These are phyloP conservation scores for Botryotinia calthae DNA, from an alignment of 2,329 filamentous ascomycete genomes.

Conservation along the genomic window DNA sequence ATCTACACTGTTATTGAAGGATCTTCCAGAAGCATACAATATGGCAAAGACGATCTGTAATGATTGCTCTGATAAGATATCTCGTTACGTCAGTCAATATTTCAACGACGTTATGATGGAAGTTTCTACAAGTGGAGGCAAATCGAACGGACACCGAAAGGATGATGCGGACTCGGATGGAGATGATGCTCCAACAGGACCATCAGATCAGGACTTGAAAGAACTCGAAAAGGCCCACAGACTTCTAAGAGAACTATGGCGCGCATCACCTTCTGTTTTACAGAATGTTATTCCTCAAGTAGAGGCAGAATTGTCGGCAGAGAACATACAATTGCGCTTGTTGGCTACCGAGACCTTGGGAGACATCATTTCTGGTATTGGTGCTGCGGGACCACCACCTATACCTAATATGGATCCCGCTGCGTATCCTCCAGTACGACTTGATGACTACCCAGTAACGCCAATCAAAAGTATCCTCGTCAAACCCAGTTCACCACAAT, in stretches of 20 bases:
- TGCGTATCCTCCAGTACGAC: constrained; percentile 74
- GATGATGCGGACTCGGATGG: constrained; percentile 62
- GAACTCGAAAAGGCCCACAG: constrained; percentile 88
- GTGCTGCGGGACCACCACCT: constrained; percentile 80
- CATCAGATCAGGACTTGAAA: constrained; percentile 79
- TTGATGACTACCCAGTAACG: constrained; percentile 55
- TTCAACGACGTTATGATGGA: constrained; percentile 97
- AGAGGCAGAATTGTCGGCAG: constrained; percentile 85
- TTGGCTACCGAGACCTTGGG: constrained; percentile 92
- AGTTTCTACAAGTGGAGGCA: constrained; percentile 57
- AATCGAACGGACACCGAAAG: constrained; percentile 52
- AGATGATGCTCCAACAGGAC: constrained; percentile 57
- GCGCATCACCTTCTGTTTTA: constrained; percentile 81
- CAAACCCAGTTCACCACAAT: constrained; percentile 80
- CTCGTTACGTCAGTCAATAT: constrained; percentile 89
- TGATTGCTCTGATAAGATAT: constrained; percentile 87
- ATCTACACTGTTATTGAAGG: constrained; percentile 78
- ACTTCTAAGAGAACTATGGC: constrained; percentile 88
- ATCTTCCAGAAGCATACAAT: constrained; percentile 88
- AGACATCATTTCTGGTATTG: constrained; percentile 91
- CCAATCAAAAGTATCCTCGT: constrained; percentile 64
- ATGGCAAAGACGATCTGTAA: constrained; percentile 96
- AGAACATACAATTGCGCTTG: constrained; percentile 80
- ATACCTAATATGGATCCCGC: constrained; percentile 71
- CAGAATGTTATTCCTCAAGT: constrained; percentile 92